Base-by-base conservation (phyloP, 2,329 filamentous ascomycete species). In the Paecilomyces sp. region DNA sequence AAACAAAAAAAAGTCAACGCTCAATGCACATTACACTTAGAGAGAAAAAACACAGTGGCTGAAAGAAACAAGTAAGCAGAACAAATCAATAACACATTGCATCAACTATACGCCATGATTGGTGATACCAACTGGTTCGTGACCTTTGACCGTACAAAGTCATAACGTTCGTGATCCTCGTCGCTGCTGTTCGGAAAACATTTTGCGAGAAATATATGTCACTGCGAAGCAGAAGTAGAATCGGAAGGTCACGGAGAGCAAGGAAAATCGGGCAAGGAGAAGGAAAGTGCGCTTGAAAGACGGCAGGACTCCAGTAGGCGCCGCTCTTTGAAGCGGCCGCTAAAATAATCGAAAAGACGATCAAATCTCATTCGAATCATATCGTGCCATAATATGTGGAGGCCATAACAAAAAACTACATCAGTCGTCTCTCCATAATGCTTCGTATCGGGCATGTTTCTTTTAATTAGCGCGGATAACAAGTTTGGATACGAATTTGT, bases 401-500 rank as follows among this genome's bases (percentile, higher is more conserved):
- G 63, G 63, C 65, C 63, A 63, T 68, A 64, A 63, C 57, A 65
- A 64, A 63, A 54, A 58, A 60, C 57, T 62, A 64, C 57, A 59
- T 61, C 47, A 62, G 57, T 58, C 57, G 59, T 58, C 25, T 54
- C 33, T 47, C 57, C 57, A 51, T 53, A 57, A 50, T 62, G 41
- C 59, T 60, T 60, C 52, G 56, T 57, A 28, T 57, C 61, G 58
- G 61, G 31, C 31, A 33, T 33, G 31, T 33, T 33, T 58, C 57
- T 62, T 60, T 61, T 67, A 96, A 80, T 95, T 96, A 70, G 93
- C 90, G 68, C 93, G 91, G 76, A 97, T 96, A 74, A 97, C 92
- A 71, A 97, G 85, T 79, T 95, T 95, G 41, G 92, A 95, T 67
- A 97, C 80, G 81, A 97, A 97, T 82, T 97, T 97, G 82, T 96